Percentiles rank a stretch among this genome's conserved stretches.
phyloP scores from a whole-genome alignment of 2,329 filamentous ascomycete species.

The Claviceps arundinis region DNA sequence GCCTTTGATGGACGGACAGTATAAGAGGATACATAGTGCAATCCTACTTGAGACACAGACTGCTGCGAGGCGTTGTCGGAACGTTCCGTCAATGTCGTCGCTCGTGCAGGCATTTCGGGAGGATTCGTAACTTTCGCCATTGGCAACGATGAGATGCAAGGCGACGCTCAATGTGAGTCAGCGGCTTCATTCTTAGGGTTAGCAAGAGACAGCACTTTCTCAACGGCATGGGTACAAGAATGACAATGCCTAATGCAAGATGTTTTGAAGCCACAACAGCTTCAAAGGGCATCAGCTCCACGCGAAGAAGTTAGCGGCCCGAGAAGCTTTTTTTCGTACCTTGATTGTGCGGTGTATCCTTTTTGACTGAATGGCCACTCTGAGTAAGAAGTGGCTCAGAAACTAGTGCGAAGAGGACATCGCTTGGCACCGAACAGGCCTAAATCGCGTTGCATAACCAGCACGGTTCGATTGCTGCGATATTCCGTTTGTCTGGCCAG shows the following conservation, averaged over 20 bases:
- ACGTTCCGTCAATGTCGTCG: conserved; percentile 9
- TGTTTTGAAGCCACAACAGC: neutral
- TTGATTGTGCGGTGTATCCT: neutral
- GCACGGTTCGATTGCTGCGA: neutral
- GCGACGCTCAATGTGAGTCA: neutral
- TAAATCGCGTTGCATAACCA: neutral
- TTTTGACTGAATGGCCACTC: neutral
- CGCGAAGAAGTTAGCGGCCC: neutral
- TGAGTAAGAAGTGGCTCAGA: neutral
- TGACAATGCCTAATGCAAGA: neutral
- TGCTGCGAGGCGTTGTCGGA: conserved; percentile 11
- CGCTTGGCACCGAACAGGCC: neutral
- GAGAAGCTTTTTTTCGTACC: neutral
- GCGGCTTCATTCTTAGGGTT: neutral
- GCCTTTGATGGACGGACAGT: conserved; percentile 14
- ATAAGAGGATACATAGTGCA: conserved; percentile 4
- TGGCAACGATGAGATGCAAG: neutral
- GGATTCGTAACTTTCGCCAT: conserved; percentile 9
- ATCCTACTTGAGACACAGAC: conserved; percentile 3
- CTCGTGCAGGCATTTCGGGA: conserved; percentile 13
- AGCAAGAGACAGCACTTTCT: neutral
- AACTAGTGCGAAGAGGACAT: neutral
- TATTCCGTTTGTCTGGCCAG: conserved; percentile 8
- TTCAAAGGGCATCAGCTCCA: neutral
- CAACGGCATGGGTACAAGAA: neutral